A percentile compares a stretch with the other conserved stretches of the same genome.
Conservation (phyloP, 2,329 filamentous ascomycete genomes). For the Alternaria panax region DNA sequence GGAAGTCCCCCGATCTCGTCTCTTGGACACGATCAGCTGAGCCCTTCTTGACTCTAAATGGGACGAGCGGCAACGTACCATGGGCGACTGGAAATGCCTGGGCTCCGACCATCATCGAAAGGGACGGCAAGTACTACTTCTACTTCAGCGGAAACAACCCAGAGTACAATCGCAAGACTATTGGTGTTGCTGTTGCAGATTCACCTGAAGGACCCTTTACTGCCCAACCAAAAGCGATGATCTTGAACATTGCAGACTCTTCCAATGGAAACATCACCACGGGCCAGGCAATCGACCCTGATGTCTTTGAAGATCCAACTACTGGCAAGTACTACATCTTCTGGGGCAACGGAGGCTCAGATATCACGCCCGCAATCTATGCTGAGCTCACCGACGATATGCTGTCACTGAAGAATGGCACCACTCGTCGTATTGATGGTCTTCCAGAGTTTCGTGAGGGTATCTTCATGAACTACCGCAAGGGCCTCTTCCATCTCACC, state of each 20-base stretch:
- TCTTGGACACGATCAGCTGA: conserved; percentile 31
- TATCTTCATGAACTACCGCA: conserved; percentile 35
- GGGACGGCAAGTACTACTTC: conserved; percentile 35
- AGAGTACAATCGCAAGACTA: conserved; percentile 36
- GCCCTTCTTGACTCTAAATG: conserved; percentile 39
- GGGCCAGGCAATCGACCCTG: conserved; percentile 37
- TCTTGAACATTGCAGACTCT: conserved; percentile 24
- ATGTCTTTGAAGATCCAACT: conserved; percentile 32
- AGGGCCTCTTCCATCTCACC: conserved; percentile 36
- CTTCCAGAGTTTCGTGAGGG: conserved; percentile 37
- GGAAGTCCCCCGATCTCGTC: conserved; percentile 37
- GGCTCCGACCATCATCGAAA: conserved; percentile 39
- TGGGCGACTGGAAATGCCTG: conserved; percentile 40
- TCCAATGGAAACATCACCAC: conserved; percentile 30
- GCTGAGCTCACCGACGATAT: conserved; percentile 37
- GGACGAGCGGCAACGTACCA: conserved; percentile 37
- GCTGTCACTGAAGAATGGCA: conserved; percentile 27
- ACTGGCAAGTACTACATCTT: conserved; percentile 40
- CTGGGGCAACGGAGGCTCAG: conserved; percentile 32
- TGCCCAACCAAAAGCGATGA: conserved; percentile 36
- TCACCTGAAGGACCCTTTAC: conserved; percentile 34
- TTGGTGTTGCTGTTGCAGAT: conserved; percentile 36
- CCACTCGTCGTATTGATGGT: conserved; percentile 22
- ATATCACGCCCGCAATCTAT: conserved; percentile 18
- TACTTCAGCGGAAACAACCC: conserved; percentile 41